Evolutionary conservation across 495 filamentous ascomycete species (phyloP).

Genomic region (Delitschia confertaspora): DNA sequence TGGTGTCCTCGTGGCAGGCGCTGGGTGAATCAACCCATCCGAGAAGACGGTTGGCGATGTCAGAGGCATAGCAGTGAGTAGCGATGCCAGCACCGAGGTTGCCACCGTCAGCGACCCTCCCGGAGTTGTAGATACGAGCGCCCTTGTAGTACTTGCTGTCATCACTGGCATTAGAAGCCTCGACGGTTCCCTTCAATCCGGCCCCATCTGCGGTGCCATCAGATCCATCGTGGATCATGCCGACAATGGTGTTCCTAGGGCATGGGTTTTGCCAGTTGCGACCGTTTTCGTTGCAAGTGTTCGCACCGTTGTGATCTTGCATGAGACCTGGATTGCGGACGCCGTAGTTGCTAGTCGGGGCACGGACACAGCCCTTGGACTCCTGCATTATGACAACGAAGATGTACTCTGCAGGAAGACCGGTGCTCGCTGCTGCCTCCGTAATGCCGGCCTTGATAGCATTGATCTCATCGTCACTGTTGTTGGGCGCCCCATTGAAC

Average conservation of each 20-base stretch:
- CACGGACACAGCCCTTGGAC: constrained; percentile 47
- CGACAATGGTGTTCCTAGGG: constrained; percentile 36
- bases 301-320: constrained; percentile 42
- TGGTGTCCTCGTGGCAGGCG: constrained; percentile 24
- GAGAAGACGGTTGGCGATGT: constrained; percentile 49
- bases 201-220: constrained; percentile 37
- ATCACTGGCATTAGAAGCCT: constrained; percentile 28
- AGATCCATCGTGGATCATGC: constrained; percentile 45
- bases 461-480: constrained; percentile 71
- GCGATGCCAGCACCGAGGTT: constrained; percentile 45
- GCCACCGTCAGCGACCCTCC: constrained; percentile 38
- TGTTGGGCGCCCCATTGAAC: constrained; percentile 34
- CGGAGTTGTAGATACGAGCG: constrained; percentile 52
- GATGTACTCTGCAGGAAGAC: constrained; percentile 39
- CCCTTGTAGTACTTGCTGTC: constrained; percentile 42
- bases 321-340: constrained; percentile 39
- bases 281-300: constrained; percentile 39
- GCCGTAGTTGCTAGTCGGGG: constrained; percentile 34
- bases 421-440: constrained; percentile 33
- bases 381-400: constrained; percentile 50
- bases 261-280: constrained; percentile 39
- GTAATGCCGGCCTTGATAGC: constrained; percentile 74
- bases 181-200: constrained; percentile 38
- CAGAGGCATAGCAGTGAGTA: constrained; percentile 49
- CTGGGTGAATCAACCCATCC: constrained; percentile 37